Evolutionary conservation across 176 grass and related monocot species (phyloP), one percentile per base, ranked within the genome.

Genomic region (Aegilops speltoides): DNA sequence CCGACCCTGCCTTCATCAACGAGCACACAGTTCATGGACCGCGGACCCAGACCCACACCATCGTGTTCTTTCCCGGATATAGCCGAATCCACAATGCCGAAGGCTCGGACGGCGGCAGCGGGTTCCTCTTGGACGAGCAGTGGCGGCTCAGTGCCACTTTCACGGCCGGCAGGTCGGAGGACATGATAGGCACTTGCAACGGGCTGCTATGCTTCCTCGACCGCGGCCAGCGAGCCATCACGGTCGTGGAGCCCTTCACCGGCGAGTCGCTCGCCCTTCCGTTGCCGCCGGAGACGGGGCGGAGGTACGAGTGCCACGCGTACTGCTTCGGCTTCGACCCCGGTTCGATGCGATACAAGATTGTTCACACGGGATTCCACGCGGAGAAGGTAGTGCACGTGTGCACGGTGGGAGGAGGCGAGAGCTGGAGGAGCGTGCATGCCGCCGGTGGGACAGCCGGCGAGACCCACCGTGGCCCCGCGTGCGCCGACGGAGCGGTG

Each of bases 311-410:
- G 3, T 13, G 41, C 41, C 2, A 3, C 41, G 11, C 41, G 11
- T 45, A 45, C 41, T 85, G 61, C 83, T 17, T 85, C 22, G 83
- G 19, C 57, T 84, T 76, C 57, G 71, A 84, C 38, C 22, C 43
- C 12, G 13, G 20, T 0, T 16, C 43, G 10, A 17, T 14, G 32
- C 9, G 15, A 4, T 68, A 78, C 43, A 85, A 57, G 62, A 20
- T 78, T 6, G 31, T 78, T 19, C 60, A 85, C 34, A 19, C 36
- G 68, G 68, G 68, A 3, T 29, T 8, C 64, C 13, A 32, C 17
- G 16, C 6, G 45, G 45, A 48, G 45, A 12, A 48, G 13, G 45
- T 48, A 5, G 45, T 68, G 28, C n/a, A 23, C 36, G 2, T 72
- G 20, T 41, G 38, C 36, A 72, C 36, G 15, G 19, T 68, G 7